Conservation (phyloP, 108 stramenopile species). For the Skeletonema marinoi region DNA sequence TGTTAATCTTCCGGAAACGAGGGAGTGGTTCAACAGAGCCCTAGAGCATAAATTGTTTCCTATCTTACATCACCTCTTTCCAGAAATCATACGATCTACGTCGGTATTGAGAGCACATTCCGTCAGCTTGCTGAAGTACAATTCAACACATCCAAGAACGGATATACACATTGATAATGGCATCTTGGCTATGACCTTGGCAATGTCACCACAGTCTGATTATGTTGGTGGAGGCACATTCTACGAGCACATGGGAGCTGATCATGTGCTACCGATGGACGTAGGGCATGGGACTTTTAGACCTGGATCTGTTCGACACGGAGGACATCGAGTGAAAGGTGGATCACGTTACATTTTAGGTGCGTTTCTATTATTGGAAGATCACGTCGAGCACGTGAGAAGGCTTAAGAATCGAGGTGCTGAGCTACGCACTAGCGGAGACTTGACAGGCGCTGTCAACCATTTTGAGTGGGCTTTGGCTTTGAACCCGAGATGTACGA, state of each 20-base stretch:
- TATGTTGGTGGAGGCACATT: constrained; percentile 68
- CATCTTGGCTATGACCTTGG: constrained; percentile 65
- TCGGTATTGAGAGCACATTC: constrained; percentile 61
- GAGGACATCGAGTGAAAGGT: constrained; percentile 54
- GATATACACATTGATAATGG: constrained; percentile 78
- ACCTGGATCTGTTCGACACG: constrained; percentile 68
- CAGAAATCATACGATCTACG: constrained; percentile 56
- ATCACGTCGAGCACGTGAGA: constrained; percentile 68
- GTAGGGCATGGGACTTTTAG: constrained; percentile 67
- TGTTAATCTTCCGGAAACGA: constrained; percentile 55
- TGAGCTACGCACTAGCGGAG: constrained; percentile 40
- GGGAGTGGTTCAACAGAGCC: constrained; percentile 56
- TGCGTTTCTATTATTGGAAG: constrained; percentile 63
- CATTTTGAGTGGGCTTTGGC: constrained; percentile 70
- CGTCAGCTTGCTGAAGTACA: constrained; percentile 65
- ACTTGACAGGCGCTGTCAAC: constrained; percentile 47
- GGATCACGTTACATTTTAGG: constrained; percentile 65
- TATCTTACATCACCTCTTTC: constrained; percentile 50
- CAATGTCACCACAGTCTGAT: constrained; percentile 50
- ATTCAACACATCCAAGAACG: constrained; percentile 66
- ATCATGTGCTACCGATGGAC: constrained; percentile 61
- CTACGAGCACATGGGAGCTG: constrained; percentile 64
- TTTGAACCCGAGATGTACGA: constrained; percentile 62
- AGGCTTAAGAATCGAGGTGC: constrained; percentile 67
- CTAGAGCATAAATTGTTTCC: constrained; percentile 57